Evolutionary conservation across 495 filamentous ascomycete species (phyloP), one percentile per base, ranked within the genome.

Genomic region (Xylaria cubensis): DNA sequence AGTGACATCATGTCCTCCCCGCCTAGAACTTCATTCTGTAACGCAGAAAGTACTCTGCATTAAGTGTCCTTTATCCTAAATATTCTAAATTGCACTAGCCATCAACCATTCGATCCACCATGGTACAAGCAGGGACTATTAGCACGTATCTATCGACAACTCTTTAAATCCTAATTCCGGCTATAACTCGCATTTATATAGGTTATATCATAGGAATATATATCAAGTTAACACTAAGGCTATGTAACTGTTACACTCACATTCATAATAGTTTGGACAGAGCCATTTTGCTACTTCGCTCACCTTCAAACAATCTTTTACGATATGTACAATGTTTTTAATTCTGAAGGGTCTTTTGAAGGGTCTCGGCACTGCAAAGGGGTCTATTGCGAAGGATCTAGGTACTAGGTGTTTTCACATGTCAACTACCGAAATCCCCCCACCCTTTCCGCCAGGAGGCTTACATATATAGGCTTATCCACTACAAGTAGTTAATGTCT

Each of bases 341-440:
- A 7, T 46, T 21, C 12, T 29, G 21, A 55, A 55, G 51, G 24
- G 51, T 26, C 51, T 46, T 50, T 5, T 29, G 21, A 55, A 55
- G 51, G 24, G 51, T 26, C 51, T 55, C 5, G 51, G 51, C 51
- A 26, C 24, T 29, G 3, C 9, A 29, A 55, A 55, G 51, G 51
- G n/a, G n/a, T 21, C 50, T 51, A 9, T 51, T 24, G 8, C n/a
- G 7, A 21, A 19, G 26, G 50, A 53, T 53, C 50, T 56, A n/a
- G n/a, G n/a, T n/a, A 15, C 53, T 4, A 55, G 26, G 26, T 29
- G 26, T 29, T 1, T 15, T 29, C 7, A 56, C 53, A 56, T 24
- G 53, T 56, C 53, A 56, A 56, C 53, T 56, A 56, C 53, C 53
- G 53, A 56, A 56, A 12, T 32, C 6, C 53, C 53, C 50, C 50